Evolutionary conservation across 2,329 filamentous ascomycete genomes (phyloP), one percentile per base, ranked within the genome.

Genomic region (Rachicladosporium sp.): DNA sequence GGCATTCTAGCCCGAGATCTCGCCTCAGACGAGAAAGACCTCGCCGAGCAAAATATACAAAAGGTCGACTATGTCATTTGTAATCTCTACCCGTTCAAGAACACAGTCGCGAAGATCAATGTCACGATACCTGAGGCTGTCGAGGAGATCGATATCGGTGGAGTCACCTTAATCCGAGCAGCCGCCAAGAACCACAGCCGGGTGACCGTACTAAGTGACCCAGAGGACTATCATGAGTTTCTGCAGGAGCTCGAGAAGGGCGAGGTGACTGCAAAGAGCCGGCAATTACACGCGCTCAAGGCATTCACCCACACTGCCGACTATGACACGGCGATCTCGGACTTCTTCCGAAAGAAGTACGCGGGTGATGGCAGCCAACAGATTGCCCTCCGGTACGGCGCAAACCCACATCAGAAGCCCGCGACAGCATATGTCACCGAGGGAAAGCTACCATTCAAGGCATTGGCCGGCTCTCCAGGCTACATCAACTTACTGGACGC

Each of bases 11-110:
- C 91, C 44, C 85, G 91, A 49, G 80, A 96, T 65, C 80, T 96
- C 51, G 87, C 83, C 50, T 89, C 88, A 10, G 91, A 98, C 65
- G 86, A 96, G 68, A 93, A 94, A 66, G 91, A 98, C 59, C 80
- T 98, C 36, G 86, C 85, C 38, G 83, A 91, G 63, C 86, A 93
- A 68, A 91, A 87, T 66, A 94, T 94, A 62, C 75, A 83, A 69
- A 93, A 93, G 69, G 86, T 94, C 44, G 86, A 93, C 73, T 93
- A 81, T 55, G 86, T 94, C 40, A 64, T 98, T 60, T 96, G 91
- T 80, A 98, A 98, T 69, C 75, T 98, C 41, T 96, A 98, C 66
- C 91, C 91, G 10, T 98, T 98, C 78, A 95, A 95, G 71, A 88
- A 96, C 62, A 98, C 91, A 27, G 80, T 98, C 53, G 82, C 87